Conservation (phyloP, 345 rosid species). For the Euphorbia peplus region DNA sequence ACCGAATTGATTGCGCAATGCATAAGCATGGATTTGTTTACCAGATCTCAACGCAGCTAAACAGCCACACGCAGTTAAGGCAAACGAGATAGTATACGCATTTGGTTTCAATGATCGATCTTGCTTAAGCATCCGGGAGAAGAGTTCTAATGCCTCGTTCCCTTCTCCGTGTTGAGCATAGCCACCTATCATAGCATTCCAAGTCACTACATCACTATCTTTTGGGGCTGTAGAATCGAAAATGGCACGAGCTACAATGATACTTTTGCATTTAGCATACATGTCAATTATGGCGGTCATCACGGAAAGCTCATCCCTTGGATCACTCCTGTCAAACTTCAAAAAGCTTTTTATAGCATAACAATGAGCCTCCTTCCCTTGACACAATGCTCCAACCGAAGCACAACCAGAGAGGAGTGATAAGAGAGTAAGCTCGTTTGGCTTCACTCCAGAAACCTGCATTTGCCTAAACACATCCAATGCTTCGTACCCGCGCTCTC, state of each 20-base stretch:
- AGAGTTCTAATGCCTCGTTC: constrained; percentile 59
- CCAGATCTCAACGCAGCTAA: too few relatives aligned
- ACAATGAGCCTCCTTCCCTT: too few relatives aligned
- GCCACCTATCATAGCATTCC: constrained; percentile 86
- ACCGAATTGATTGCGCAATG: constrained; percentile 48
- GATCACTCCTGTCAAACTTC: constrained; percentile 27
- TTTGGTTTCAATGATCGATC: constrained; percentile 54
- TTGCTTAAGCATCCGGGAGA: constrained; percentile 54
- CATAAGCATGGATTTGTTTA: constrained; percentile 64
- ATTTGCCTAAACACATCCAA: too few relatives aligned
- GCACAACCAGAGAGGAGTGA: too few relatives aligned
- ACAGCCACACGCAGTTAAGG: too few relatives aligned
- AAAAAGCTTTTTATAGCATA: too few relatives aligned
- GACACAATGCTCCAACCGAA: too few relatives aligned
- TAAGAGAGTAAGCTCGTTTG: too few relatives aligned
- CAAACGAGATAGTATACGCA: constrained; percentile 65
- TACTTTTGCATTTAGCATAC: constrained; percentile 69
- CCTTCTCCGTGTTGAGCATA: constrained; percentile 82
- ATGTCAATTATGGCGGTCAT: constrained; percentile 69
- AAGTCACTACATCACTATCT: constrained; percentile 66
- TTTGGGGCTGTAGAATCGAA: too few relatives aligned
- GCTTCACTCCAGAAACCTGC: too few relatives aligned
- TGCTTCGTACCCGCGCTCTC: too few relatives aligned
- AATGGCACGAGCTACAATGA: constrained; percentile 40
- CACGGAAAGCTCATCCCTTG: constrained; percentile 49